Evolutionary conservation across 176 grass and related monocot genomes (phyloP).

Genomic region (Avena sativa): DNA sequence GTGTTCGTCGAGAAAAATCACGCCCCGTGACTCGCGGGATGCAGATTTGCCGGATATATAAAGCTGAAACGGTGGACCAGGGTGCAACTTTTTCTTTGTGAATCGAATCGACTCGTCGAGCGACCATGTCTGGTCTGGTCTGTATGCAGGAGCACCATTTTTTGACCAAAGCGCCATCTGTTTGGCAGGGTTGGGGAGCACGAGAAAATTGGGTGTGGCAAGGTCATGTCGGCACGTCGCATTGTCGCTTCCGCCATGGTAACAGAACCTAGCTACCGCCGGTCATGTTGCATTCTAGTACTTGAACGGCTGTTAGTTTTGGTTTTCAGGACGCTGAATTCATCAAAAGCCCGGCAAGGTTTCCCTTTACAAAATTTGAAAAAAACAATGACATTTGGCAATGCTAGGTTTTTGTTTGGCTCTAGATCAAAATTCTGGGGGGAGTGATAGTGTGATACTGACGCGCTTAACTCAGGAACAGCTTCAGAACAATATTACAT

Average conservation of each 20-base stretch:
- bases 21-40: not conserved
- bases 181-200: constrained; percentile 23
- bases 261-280: not conserved
- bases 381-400: not conserved
- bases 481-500: too few relatives aligned
- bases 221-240: constrained; percentile 23
- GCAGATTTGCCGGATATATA: not conserved
- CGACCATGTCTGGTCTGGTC: not conserved
- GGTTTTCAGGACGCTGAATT: not conserved
- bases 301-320: not conserved
- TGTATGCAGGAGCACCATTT: not conserved
- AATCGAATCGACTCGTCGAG: not conserved
- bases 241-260: constrained; percentile 5
- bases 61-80: not conserved
- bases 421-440: not conserved
- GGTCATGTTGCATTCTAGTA: not conserved
- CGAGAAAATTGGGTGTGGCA: constrained; percentile 32
- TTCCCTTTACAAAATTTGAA: not conserved
- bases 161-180: not conserved
- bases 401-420: not conserved
- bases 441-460: not conserved
- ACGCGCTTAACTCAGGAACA: too few relatives aligned
- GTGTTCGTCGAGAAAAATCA: not conserved
- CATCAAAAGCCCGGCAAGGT: not conserved
- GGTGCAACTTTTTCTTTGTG: not conserved